These are phyloP conservation scores for Amanita subjunquillea DNA, from an alignment of 768 basidiomycete genomes.

Conservation along the genomic window DNA sequence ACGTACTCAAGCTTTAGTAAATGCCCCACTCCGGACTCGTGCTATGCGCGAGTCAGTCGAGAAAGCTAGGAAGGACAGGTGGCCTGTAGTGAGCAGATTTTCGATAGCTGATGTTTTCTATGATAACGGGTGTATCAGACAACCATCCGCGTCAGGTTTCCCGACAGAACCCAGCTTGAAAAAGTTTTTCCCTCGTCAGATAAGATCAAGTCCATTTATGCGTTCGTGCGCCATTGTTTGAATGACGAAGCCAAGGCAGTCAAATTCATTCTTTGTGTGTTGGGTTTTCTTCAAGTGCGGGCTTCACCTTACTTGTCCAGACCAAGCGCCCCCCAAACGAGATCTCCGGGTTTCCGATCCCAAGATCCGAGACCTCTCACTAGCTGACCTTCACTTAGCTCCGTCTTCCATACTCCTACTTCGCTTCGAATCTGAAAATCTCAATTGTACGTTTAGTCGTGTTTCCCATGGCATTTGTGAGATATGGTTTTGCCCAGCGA, in stretches of 20 bases:
- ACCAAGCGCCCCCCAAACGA: constrained; percentile 72
- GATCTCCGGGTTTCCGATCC: constrained; percentile 80
- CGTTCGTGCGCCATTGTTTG: constrained; percentile 66
- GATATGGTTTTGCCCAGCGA: constrained; percentile 27
- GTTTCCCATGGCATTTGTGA: not conserved
- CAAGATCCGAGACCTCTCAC: constrained; percentile 52
- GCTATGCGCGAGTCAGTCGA: constrained; percentile 52
- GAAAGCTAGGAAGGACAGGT: constrained; percentile 51
- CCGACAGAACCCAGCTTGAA: constrained; percentile 76
- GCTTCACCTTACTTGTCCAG: constrained; percentile 24
- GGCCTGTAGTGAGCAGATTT: constrained; percentile 50
- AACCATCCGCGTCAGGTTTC: constrained; percentile 71
- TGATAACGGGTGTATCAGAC: constrained; percentile 36
- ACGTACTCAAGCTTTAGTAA: constrained; percentile 47
- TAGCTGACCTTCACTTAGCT: constrained; percentile 64
- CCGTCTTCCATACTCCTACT: constrained; percentile 74
- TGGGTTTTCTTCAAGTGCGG: not conserved
- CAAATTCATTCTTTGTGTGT: constrained; percentile 80
- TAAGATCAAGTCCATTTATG: constrained; percentile 78
- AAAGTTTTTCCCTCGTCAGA: constrained; percentile 65
- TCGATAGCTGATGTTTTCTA: not conserved
- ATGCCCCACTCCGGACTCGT: constrained; percentile 65
- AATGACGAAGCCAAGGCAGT: constrained; percentile 66
- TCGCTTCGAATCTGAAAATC: constrained; percentile 58
- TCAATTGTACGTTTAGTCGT: constrained; percentile 46